A percentile compares a stretch with the other conserved stretches of the same genome.
Evolutionary conservation across 169 alveolate genomes (phyloP).

Genomic region (Theileria parva): DNA sequence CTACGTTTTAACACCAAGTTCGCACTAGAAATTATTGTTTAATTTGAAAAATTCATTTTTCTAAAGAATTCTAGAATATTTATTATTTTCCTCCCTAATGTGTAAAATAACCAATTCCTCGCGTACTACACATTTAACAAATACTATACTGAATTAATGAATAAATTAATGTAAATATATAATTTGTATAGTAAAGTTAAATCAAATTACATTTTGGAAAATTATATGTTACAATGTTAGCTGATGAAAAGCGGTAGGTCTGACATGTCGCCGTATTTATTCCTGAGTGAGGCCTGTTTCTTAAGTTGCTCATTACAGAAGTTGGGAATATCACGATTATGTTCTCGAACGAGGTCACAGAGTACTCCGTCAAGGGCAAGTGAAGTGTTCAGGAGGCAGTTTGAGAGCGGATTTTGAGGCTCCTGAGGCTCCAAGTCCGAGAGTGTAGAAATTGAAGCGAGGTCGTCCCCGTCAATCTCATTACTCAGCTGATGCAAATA

Average conservation of each 20-base stretch:
- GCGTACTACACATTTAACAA: background rate
- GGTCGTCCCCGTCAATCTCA: slow-evolving; percentile 15
- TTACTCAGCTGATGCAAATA: slow-evolving; percentile 6
- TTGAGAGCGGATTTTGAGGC: background rate
- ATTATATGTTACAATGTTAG: background rate
- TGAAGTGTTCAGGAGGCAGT: slow-evolving; percentile 23
- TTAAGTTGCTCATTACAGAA: slow-evolving; percentile 5
- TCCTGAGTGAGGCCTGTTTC: slow-evolving; percentile 7
- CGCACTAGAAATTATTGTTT: too few relatives aligned
- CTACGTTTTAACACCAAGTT: background rate
- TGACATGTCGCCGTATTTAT: slow-evolving; percentile 61
- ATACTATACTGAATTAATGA: too few relatives aligned
- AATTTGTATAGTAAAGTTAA: background rate
- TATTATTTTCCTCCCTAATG: background rate
- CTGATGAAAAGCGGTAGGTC: slow-evolving; percentile 54
- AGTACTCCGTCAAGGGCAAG: background rate
- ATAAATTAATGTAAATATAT: too few relatives aligned
- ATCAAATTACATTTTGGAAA: background rate
- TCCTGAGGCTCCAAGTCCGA: background rate
- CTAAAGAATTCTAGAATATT: too few relatives aligned
- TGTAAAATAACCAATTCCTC: background rate
- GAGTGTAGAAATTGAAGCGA: slow-evolving; percentile 29
- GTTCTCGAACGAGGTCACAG: background rate
- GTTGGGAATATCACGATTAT: slow-evolving; percentile 4
- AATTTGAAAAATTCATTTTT: too few relatives aligned